A percentile compares a stretch with the other conserved stretches of the same genome.
phyloP scores from a whole-genome alignment of 2,329 filamentous ascomycete species.

The Ilyonectria destructans region DNA sequence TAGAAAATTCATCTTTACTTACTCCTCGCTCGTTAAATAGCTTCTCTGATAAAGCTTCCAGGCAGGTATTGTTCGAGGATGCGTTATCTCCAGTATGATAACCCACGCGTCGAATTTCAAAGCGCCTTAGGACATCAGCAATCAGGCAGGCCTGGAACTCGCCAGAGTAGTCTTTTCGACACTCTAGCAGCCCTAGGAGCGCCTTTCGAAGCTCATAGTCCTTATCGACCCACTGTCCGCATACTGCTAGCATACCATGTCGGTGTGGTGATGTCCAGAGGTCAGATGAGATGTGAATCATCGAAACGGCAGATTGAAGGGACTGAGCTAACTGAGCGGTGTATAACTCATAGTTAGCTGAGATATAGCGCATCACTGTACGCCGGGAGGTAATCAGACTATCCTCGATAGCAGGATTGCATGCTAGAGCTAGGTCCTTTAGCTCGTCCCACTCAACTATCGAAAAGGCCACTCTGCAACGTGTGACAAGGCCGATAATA shows the following conservation, averaged over 20 bases:
- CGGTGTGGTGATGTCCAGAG: not conserved
- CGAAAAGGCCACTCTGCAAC: not conserved
- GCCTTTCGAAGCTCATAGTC: not conserved
- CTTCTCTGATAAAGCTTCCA: not conserved
- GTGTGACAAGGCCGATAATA: not conserved
- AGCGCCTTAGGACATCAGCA: not conserved
- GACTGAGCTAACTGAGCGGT: not conserved
- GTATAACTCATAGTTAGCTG: not conserved
- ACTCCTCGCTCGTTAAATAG: not conserved
- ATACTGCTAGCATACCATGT: not conserved
- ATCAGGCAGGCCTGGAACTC: not conserved
- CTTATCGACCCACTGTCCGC: not conserved
- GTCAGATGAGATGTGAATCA: not conserved
- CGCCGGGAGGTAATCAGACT: slow-evolving; percentile 1
- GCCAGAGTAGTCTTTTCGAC: not conserved
- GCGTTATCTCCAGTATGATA: not conserved
- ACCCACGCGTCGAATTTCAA: not conserved
- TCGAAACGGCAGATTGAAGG: slow-evolving; percentile 1
- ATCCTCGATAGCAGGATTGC: slow-evolving; percentile 1
- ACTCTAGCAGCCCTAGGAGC: slow-evolving; percentile 1
- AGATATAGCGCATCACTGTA: slow-evolving; percentile 1
- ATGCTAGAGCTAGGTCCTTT: not conserved
- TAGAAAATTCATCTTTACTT: slow-evolving; percentile 1
- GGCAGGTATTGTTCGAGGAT: not conserved
- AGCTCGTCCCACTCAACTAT: not conserved